Evolutionary conservation across 305 asterid species (phyloP), one percentile per base, ranked within the genome.

Genomic region (Fraxinus angustifolia): DNA sequence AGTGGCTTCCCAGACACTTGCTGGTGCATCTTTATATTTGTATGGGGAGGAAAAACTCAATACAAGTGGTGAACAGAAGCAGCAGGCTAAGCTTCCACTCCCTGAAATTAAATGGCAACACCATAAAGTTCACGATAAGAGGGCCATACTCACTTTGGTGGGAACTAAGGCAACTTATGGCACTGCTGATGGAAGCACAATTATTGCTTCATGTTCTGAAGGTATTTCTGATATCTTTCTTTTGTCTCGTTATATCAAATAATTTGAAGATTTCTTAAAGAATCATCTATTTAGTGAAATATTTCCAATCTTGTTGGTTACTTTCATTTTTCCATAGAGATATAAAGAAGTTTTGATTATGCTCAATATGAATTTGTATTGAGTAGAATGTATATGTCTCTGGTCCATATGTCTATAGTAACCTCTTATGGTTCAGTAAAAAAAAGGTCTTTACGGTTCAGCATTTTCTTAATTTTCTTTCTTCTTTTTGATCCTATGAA

Each of bases 21-120:
- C 86, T 74, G 97, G 98, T 79, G 88, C 99, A 81, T 92, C 98
- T 80, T 82, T 96, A 19, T 91, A 88, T 86, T 90, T 93, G 98
- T 96, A 90, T 87, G 98, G 96, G 71, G 98, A 96, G 85, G 99
- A 91, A 45, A 94, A 90, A 45, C 84, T 95, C 23, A 90, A 90
- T 81, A 79, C 81, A 68, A 83, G 84, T 40, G 88, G 83, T 74
- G 97, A 89, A 19, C 87, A 93, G 85, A 92, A 89, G 87, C 95
- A 89, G 79, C 96, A 88, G 77, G 83, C 88, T 85, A 96, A 94
- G 86, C 98, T 86, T 83, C 98, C 98, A 80, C 91, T 90, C 53
- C 98, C 99, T 76, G 93, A 93, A 87, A 88, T 93, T 77, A 96
- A 94, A 86, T 96, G 99, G 99, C 92, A 89, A 79, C 94, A 88